Percentiles rank a stretch among this genome's conserved stretches.
Conservation (phyloP, 495 filamentous ascomycete genomes). For the Viridothelium virens region DNA sequence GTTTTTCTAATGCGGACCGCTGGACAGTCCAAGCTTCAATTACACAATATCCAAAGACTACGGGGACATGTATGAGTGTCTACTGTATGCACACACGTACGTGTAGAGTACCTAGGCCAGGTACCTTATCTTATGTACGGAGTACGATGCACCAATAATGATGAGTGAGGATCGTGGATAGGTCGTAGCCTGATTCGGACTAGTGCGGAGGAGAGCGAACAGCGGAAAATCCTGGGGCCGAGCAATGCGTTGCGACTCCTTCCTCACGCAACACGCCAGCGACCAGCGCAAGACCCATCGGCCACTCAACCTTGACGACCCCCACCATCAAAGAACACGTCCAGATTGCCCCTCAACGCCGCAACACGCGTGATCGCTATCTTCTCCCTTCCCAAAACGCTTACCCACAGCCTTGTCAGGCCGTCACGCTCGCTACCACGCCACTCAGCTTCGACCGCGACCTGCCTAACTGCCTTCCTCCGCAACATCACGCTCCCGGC, state of each 20-base stretch:
- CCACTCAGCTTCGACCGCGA: constrained; percentile 8
- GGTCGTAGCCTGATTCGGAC: neutral
- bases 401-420: neutral
- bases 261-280: constrained; percentile 10
- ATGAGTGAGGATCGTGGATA: neutral
- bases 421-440: neutral
- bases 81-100: too few relatives aligned
- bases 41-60: neutral
- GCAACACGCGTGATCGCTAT: neutral
- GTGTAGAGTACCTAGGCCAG: too few relatives aligned
- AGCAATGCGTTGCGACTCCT: constrained; percentile 3
- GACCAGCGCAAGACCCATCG: constrained; percentile 3
- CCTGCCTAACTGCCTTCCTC: neutral
- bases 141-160: too few relatives aligned
- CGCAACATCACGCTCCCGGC: constrained; percentile 6
- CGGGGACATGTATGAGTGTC: too few relatives aligned
- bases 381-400: neutral
- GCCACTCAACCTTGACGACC: neutral
- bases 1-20: constrained; percentile 1
- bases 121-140: too few relatives aligned
- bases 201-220: neutral
- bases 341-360: neutral
- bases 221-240: constrained; percentile 8
- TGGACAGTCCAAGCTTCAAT: neutral
- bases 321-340: constrained; percentile 6